These are phyloP conservation scores for Sphagnum contortum DNA, from an alignment of 225 moss, liverwort and hornwort species.

Conservation along the genomic window DNA sequence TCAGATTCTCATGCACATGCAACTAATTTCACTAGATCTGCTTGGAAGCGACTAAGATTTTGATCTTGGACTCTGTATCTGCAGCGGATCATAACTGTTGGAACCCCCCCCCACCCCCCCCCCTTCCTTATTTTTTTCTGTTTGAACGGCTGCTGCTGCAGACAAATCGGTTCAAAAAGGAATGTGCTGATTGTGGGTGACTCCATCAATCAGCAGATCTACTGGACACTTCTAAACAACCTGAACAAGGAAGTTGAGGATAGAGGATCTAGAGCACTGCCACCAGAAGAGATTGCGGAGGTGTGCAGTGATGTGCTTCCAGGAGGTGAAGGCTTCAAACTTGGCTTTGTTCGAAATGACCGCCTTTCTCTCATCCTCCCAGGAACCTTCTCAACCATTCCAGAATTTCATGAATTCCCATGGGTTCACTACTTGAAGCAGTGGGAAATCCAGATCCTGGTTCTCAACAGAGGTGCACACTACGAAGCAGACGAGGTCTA, in stretches of 20 bases:
- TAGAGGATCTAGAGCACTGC: not conserved
- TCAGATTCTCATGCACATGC: not conserved
- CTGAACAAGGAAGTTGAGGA: not conserved
- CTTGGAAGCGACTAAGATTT: too few species aligned
- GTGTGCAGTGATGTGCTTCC: constrained; percentile 31
- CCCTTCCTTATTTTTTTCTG: too few species aligned
- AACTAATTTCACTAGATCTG: not conserved
- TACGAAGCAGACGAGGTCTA: constrained; percentile 40
- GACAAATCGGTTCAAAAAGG: constrained; percentile 7
- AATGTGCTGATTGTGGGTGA: constrained; percentile 13
- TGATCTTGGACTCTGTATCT: too few species aligned
- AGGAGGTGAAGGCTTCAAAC: constrained; percentile 20
- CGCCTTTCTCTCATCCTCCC: constrained; percentile 17
- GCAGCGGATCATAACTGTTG: too few species aligned
- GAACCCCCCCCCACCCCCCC: too few species aligned
- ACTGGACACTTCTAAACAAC: constrained; percentile 10
- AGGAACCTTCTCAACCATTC: not conserved
- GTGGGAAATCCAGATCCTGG: constrained; percentile 38
- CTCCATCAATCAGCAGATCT: constrained; percentile 13
- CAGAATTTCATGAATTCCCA: constrained; percentile 37
- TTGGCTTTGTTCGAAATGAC: constrained; percentile 42
- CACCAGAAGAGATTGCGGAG: constrained; percentile 4
- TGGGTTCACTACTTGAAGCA: constrained; percentile 40
- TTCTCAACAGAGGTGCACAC: constrained; percentile 79
- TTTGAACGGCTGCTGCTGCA: not conserved